These are phyloP conservation scores for Daldinia sp. DNA, from an alignment of 2,329 filamentous ascomycete species.

Conservation along the genomic window DNA sequence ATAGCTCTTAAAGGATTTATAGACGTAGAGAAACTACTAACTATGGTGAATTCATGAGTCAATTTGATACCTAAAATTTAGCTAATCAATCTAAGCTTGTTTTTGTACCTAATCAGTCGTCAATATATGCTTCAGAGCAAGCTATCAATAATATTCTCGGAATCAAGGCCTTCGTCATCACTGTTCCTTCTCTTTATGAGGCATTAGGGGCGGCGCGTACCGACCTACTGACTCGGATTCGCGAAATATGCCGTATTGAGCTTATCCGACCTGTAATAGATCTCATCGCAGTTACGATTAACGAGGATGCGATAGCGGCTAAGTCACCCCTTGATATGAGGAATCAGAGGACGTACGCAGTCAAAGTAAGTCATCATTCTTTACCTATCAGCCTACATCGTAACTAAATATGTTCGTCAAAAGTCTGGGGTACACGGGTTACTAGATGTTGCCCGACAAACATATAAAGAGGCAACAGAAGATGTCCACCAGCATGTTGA, in stretches of 20 bases:
- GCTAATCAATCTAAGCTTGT: conserved; percentile 67
- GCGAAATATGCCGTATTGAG: conserved; percentile 72
- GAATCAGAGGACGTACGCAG: conserved; percentile 89
- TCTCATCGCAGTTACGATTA: conserved; percentile 75
- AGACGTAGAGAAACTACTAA: conserved; percentile 82
- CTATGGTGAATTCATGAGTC: conserved; percentile 62
- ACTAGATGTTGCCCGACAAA: conserved; percentile 86
- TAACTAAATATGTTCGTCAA: not conserved
- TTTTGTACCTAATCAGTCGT: conserved; percentile 71
- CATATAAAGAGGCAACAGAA: conserved; percentile 86
- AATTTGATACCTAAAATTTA: not conserved
- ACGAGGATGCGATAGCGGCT: conserved; percentile 81
- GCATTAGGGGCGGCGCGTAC: conserved; percentile 72
- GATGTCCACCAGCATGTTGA: conserved; percentile 78
- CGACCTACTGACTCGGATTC: conserved; percentile 71
- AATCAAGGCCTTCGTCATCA: conserved; percentile 81
- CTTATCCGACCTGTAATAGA: conserved; percentile 67
- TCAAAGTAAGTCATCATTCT: conserved; percentile 63
- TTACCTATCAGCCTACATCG: too few species aligned
- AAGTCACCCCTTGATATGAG: conserved; percentile 83
- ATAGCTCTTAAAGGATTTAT: conserved; percentile 76
- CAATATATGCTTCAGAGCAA: conserved; percentile 76
- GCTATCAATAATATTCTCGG: conserved; percentile 87
- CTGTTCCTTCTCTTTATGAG: conserved; percentile 72
- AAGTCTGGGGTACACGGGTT: conserved; percentile 83